Percentiles rank a stretch among this genome's conserved stretches.
These are phyloP conservation scores for Syzygium aromaticum DNA, from an alignment of 345 rosid genomes.

Conservation along the genomic window DNA sequence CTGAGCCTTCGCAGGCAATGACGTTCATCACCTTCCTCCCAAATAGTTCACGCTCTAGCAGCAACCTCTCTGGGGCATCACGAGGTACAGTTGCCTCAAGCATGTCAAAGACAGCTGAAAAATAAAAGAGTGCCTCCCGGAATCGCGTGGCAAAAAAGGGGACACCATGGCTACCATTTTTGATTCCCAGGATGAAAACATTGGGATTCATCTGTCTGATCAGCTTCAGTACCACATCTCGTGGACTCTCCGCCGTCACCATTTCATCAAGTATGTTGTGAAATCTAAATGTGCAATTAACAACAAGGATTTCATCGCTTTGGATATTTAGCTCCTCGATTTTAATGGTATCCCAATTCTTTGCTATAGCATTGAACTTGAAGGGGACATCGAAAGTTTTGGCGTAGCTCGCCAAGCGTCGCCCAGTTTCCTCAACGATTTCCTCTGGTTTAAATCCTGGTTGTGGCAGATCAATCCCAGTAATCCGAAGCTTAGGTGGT, in stretches of 20 bases:
- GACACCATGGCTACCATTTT: conserved; percentile 36
- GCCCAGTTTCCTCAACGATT: conserved; percentile 44
- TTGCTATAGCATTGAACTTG: conserved; percentile 38
- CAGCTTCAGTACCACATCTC: conserved; percentile 34
- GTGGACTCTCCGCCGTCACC: conserved; percentile 25
- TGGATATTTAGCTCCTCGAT: conserved; percentile 37
- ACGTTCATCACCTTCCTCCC: conserved; percentile 44
- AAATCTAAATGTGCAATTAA: conserved; percentile 24
- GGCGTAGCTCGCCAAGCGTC: conserved; percentile 29
- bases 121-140: conserved; percentile 49
- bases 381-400: conserved; percentile 41
- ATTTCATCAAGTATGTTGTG: conserved; percentile 46
- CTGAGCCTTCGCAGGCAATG: conserved; percentile 48
- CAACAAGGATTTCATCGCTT: conserved; percentile 29
- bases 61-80: conserved; percentile 33
- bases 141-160: conserved; percentile 49
- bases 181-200: conserved; percentile 27
- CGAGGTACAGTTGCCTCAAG: conserved; percentile 35
- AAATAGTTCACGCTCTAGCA: conserved; percentile 29
- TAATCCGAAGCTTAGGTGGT: conserved; percentile 46
- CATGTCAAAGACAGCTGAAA: conserved; percentile 46
- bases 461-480: conserved; percentile 43
- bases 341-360: conserved; percentile 47
- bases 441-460: conserved; percentile 49
- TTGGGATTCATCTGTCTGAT: conserved; percentile 34